These are phyloP conservation scores for Evernia prunastri DNA, from an alignment of 495 filamentous ascomycete species.

Conservation along the genomic window DNA sequence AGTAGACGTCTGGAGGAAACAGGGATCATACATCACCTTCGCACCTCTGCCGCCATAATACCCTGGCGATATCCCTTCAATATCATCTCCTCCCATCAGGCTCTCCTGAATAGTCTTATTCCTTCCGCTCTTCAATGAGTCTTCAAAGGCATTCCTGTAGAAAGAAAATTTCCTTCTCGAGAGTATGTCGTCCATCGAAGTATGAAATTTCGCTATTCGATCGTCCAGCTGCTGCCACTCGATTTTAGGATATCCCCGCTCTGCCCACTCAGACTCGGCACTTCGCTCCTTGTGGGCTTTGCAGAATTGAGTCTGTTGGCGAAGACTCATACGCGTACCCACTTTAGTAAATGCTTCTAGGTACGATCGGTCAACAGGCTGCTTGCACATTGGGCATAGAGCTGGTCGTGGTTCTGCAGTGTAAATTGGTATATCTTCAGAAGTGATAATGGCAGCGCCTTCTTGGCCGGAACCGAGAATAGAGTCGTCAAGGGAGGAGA, in stretches of 20 bases:
- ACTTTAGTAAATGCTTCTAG: constrained; percentile 41
- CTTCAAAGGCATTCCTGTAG: constrained; percentile 54
- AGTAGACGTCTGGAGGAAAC: neutral
- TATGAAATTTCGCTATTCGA: constrained; percentile 54
- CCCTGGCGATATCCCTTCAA: constrained; percentile 53
- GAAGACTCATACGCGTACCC: constrained; percentile 49
- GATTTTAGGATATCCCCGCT: constrained; percentile 68
- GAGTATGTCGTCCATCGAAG: constrained; percentile 52
- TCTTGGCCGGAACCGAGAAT: neutral
- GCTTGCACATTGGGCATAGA: constrained; percentile 62
- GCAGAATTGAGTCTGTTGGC: constrained; percentile 64
- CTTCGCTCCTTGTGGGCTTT: constrained; percentile 54
- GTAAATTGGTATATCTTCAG: constrained; percentile 1
- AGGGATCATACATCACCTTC: constrained; percentile 48
- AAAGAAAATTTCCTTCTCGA: constrained; percentile 49
- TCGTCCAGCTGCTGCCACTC: constrained; percentile 63
- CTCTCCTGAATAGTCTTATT: constrained; percentile 55
- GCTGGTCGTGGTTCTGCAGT: neutral
- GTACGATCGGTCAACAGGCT: constrained; percentile 48
- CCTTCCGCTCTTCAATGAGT: constrained; percentile 52
- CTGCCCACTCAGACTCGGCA: constrained; percentile 54
- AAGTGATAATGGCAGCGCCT: neutral
- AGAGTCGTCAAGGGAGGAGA: constrained; percentile 11
- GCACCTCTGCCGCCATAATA: constrained; percentile 85
- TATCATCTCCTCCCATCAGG: constrained; percentile 31